A percentile compares a stretch with the other conserved stretches of the same genome.
phyloP scores from a whole-genome alignment of 176 grass and related monocot species.

The Aegilops tauschii region DNA sequence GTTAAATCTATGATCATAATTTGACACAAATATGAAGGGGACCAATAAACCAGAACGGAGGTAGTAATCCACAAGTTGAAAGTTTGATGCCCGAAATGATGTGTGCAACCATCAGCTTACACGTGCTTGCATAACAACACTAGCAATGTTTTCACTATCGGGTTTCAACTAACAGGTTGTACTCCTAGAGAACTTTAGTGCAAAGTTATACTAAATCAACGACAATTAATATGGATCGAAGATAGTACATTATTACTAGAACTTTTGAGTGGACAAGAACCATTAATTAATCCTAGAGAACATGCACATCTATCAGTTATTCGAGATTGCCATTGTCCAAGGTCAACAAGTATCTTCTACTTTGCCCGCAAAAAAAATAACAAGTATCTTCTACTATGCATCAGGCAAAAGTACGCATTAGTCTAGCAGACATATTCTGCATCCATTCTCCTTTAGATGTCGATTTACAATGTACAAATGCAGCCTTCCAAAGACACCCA shows the following conservation, averaged over 20 bases:
- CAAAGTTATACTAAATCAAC: too few species aligned
- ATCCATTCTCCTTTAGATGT: background rate
- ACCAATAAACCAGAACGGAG: too few species aligned
- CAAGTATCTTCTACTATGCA: background rate
- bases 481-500: background rate
- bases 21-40: too few species aligned
- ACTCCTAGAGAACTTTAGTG: too few species aligned
- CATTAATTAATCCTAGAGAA: background rate
- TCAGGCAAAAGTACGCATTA: background rate
- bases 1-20: too few species aligned
- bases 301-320: background rate
- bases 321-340: background rate
- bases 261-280: background rate
- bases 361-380: background rate
- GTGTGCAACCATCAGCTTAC: background rate
- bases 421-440: background rate
- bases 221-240: too few species aligned
- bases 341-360: background rate
- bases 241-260: too few species aligned
- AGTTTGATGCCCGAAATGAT: background rate
- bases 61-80: background rate
- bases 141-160: too few species aligned
- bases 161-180: too few species aligned
- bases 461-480: background rate
- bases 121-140: background rate